A percentile compares a stretch with the other conserved stretches of the same genome.
These are phyloP conservation scores for Grosmannia serpens DNA, from an alignment of 2,329 filamentous ascomycete genomes.

Conservation along the genomic window DNA sequence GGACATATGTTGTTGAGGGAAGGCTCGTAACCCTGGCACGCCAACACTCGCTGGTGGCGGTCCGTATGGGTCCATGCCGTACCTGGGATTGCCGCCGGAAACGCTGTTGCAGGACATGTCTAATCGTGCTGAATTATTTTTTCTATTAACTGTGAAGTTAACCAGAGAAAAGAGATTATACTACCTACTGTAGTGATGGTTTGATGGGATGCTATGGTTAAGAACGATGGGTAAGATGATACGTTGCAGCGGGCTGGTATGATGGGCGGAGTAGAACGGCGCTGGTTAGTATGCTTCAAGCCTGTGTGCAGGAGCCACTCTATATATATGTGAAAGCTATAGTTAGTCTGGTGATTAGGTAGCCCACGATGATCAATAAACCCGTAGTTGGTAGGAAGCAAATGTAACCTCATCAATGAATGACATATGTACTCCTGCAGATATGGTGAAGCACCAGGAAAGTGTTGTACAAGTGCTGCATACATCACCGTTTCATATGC, in stretches of 20 bases:
- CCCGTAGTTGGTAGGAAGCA: too few relatives aligned
- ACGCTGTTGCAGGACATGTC: slow-evolving; percentile 7
- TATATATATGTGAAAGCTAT: not conserved
- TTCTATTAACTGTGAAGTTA: too few relatives aligned
- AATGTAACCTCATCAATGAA: not conserved
- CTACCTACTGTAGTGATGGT: not conserved
- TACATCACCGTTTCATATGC: not conserved
- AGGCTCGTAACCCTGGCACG: not conserved
- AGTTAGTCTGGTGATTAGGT: not conserved
- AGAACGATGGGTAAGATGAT: too few relatives aligned
- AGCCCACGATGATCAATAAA: not conserved
- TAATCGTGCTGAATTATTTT: not conserved
- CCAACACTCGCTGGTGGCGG: slow-evolving; percentile 2
- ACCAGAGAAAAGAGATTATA: not conserved
- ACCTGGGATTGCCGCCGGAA: slow-evolving; percentile 13
- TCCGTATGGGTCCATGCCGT: slow-evolving; percentile 11
- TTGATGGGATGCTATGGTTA: too few relatives aligned
- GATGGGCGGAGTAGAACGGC: not conserved
- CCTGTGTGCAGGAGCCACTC: not conserved
- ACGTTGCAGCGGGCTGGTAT: too few relatives aligned
- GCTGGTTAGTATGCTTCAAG: not conserved
- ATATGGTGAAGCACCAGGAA: not conserved
- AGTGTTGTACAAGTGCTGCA: not conserved
- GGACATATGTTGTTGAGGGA: not conserved
- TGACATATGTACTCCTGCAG: not conserved